phyloP scores from a whole-genome alignment of 345 rosid species.

The Sonneratia caseolaris region DNA sequence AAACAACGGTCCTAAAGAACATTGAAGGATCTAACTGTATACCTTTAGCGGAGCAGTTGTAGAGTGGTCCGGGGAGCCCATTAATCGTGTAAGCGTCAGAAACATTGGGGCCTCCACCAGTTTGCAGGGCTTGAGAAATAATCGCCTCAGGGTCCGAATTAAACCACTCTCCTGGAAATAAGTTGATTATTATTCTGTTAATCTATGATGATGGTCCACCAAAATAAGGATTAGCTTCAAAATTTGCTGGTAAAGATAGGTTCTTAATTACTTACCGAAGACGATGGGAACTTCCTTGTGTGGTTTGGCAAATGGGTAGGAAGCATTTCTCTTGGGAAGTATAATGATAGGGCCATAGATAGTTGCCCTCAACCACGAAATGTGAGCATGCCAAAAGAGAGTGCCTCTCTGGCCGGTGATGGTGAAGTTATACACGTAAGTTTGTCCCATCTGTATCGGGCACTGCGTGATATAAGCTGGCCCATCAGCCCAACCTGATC shows the following conservation, averaged over 20 bases:
- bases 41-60: constrained; percentile 76
- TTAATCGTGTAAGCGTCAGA: constrained; percentile 76
- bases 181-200: background rate
- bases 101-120: constrained; percentile 75
- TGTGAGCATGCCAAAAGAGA: constrained; percentile 42
- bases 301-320: constrained; percentile 71
- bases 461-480: constrained; percentile 54
- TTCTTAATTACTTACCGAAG: constrained; percentile 46
- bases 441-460: constrained; percentile 51
- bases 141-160: constrained; percentile 63
- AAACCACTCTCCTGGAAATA: constrained; percentile 64
- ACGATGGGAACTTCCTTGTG: constrained; percentile 61
- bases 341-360: constrained; percentile 62
- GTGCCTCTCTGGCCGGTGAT: constrained; percentile 52
- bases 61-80: constrained; percentile 67
- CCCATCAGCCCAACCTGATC: constrained; percentile 58
- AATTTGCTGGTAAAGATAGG: no score
- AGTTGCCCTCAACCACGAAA: constrained; percentile 69
- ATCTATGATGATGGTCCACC: background rate
- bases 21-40: background rate
- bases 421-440: constrained; percentile 48
- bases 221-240: background rate
- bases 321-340: constrained; percentile 48
- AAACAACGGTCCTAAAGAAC: no score
- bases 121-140: constrained; percentile 52